Evolutionary conservation across 257 asterid genomes (phyloP), one percentile per base, ranked within the genome.

Genomic region (Paraleonurus japonicus): DNA sequence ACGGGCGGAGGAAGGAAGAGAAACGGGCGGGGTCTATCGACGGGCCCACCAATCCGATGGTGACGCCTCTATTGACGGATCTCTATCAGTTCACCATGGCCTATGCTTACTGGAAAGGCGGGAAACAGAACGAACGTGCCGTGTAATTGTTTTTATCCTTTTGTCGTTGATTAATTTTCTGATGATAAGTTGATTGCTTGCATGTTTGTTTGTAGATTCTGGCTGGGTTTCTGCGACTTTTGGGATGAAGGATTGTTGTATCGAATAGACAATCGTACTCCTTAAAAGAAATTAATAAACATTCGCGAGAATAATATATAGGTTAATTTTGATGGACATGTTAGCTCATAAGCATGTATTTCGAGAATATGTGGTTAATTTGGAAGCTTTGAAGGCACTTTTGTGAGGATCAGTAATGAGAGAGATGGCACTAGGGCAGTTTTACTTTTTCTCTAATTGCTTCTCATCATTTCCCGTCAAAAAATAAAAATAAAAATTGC

Each of bases 71-170:
- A 5, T 85, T 94, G 70, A 94, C 99, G 79, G 99, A 91, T 83
- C 96, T 94, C 65, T 94, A 94, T 80, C 97, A 94, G 89, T 94
- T 91, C 78, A 87, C 97, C 61, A 91, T 94, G 99, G 99, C 97
- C 27, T 94, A 94, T 76, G 99, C 99, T 48, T 91, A 94, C 80
- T 94, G 99, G 99, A 94, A 89, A 85, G 97, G 96, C 67, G 90
- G 90, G 50, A 94, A 94, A 66, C 96, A 91, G 69, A 67, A 84
- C 43, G 99, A 94, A 48, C 92, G 93, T 74, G 97, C 99, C 1
- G 96, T 91, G 99, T 94, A 76, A 84, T 81, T 67, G n/a, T 51
- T 61, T 1, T 61, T 6, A 4, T 15, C 0, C 9, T 15, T 66
- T 23, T 39, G 24, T 59, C 28, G 5, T 20, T 19, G 5, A 19